Conservation (phyloP, 345 rosid genomes). For the Combretum micranthum region DNA sequence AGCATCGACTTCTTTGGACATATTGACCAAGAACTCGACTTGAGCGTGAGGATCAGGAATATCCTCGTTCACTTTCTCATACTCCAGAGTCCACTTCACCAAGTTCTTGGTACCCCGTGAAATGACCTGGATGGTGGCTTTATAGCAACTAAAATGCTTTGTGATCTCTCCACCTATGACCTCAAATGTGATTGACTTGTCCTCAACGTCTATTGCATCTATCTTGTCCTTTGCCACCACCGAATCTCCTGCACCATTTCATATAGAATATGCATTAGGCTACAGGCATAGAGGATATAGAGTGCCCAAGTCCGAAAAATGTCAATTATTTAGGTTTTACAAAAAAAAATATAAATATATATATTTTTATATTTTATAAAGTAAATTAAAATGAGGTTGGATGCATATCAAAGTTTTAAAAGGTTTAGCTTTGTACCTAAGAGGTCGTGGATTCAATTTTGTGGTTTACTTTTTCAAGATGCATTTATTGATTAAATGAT, state of each 20-base stretch:
- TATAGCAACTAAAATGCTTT: constrained; percentile 20
- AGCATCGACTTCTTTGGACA: constrained; percentile 19
- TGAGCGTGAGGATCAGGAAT: constrained; percentile 20
- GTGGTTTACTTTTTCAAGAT: too few species aligned
- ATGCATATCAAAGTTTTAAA: too few species aligned
- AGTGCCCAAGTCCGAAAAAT: too few species aligned
- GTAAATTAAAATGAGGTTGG: too few species aligned
- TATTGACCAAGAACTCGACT: constrained; percentile 17
- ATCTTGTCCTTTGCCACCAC: constrained; percentile 12
- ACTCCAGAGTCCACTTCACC: constrained; percentile 20
- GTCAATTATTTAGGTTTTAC: too few species aligned
- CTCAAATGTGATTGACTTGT: constrained; percentile 12
- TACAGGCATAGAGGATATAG: too few species aligned
- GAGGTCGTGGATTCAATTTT: too few species aligned
- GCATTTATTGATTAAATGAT: too few species aligned
- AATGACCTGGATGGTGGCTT: constrained; percentile 9
- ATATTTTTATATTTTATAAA: too few species aligned
- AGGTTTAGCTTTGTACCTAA: too few species aligned
- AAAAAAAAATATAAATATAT: too few species aligned
- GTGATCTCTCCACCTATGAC: constrained; percentile 25
- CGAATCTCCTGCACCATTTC: neutral
- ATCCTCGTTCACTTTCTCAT: constrained; percentile 21
- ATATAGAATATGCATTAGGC: neutral
- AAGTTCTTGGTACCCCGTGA: constrained; percentile 6
- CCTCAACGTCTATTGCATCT: constrained; percentile 17